These are phyloP conservation scores for Saccharum officinarum DNA, from an alignment of 176 grass and related monocot genomes.

Conservation along the genomic window DNA sequence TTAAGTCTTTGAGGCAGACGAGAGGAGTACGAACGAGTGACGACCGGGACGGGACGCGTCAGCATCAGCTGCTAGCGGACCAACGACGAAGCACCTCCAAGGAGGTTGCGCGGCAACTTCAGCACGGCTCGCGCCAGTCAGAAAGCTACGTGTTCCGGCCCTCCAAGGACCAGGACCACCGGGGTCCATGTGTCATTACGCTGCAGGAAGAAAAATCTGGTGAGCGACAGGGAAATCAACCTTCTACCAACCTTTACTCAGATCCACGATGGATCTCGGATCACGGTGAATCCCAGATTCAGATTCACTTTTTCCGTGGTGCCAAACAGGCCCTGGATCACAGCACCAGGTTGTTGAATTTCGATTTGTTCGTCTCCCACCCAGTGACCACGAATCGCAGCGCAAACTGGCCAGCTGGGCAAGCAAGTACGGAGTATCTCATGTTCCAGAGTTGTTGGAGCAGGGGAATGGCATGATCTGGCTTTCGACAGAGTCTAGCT, in stretches of 20 bases:
- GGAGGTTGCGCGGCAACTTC: conserved; percentile 28
- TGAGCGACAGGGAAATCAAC: neutral
- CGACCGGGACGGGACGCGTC: neutral
- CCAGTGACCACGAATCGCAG: neutral
- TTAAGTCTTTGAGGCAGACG: neutral
- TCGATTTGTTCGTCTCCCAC: neutral
- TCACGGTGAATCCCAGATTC: no score
- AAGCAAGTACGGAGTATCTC: neutral
- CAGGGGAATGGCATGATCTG: neutral
- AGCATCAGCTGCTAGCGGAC: neutral
- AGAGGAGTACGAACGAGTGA: neutral
- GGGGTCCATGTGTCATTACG: neutral
- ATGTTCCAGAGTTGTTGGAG: neutral
- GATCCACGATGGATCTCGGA: no score
- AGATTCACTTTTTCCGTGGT: no score
- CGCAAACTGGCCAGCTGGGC: neutral
- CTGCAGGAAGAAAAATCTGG: conserved; percentile 15
- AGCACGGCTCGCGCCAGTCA: neutral
- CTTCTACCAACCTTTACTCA: no score
- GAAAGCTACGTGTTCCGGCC: conserved; percentile 18
- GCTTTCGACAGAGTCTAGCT: neutral
- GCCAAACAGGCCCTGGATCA: no score
- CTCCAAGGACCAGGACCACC: neutral
- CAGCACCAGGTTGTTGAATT: neutral
- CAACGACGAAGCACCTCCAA: neutral